Base-by-base conservation (phyloP, 148 eudicot species). In the Camellia lanceoleosa region DNA sequence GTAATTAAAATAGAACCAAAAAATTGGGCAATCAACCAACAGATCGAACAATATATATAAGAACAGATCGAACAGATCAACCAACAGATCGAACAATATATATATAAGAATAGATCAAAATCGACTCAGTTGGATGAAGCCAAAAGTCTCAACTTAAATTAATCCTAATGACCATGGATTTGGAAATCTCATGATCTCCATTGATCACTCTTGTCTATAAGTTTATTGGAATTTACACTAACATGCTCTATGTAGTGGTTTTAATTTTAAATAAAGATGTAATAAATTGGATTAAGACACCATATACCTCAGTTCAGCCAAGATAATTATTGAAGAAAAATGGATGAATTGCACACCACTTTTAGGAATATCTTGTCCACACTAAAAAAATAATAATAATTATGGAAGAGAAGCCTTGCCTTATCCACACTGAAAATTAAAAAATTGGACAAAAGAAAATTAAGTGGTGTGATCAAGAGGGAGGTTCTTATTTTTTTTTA, bases 211-310 rank as follows among this genome's bases (percentile, higher is more conserved):
- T 13, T 41, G 47, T 71, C 55, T 13, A 46, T 12, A 58, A 41
- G 12, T 78, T 30, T 30, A 69, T 68, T 78, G 81, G 74, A 78
- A 68, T 55, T 59, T 58, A 54, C 81, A 38, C 15, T 55, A 69
- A 16, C 30, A 59, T 16, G 10, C 61, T 0, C 54, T 75, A 13
- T 7, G 41, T 68, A 16, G 68, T 68, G 75, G 74, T 69, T 75
- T 30, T 67, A n/a, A 56, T 47, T 14, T 38, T 4, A 38, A 65
- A 55, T 41, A 58, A 79, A 7, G 75, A 79, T 43, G 64, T 74
- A 15, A 54, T 16, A 16, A 69, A 11, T 16, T 7, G 68, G 81
- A 79, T 79, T 42, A 69, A 79, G 81, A 79, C 18, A 68, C 81
- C 81, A 79, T 75, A 68, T 68, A 67, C 30, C 11, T 11, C 0